These are phyloP conservation scores for Mucuna pruriens DNA, from an alignment of 306 rosid species.

Conservation along the genomic window DNA sequence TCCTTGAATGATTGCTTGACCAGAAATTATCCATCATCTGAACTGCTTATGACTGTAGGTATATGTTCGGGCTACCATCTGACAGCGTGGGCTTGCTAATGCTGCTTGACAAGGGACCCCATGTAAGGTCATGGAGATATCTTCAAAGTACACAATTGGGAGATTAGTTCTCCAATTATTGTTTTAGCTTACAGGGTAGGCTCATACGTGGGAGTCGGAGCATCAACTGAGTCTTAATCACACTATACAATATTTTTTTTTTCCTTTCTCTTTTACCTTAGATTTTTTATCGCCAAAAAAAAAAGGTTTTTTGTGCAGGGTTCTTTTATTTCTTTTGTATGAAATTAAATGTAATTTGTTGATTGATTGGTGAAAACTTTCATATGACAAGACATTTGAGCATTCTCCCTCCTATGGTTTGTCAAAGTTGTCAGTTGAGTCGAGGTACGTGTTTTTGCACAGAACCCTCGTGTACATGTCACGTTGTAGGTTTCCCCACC, in stretches of 20 bases:
- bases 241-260: not conserved
- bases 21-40: not conserved
- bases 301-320: conserved; percentile 49
- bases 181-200: conserved; percentile 33
- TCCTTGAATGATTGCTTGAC: conserved; percentile 26
- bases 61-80: conserved; percentile 68
- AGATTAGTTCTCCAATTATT: conserved; percentile 39
- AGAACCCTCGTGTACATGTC: conserved; percentile 48
- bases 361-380: conserved; percentile 51
- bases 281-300: conserved; percentile 55
- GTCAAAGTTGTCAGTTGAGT: conserved; percentile 48
- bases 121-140: conserved; percentile 75
- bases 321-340: conserved; percentile 52
- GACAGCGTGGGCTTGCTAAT: conserved; percentile 68
- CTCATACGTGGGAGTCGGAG: conserved; percentile 36
- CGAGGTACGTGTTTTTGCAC: conserved; percentile 40
- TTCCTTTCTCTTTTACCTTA: conserved; percentile 18
- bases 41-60: conserved; percentile 58
- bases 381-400: conserved; percentile 37
- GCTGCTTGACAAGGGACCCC: conserved; percentile 76
- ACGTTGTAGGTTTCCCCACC: conserved; percentile 40
- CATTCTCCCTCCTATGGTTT: conserved; percentile 32
- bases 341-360: conserved; percentile 48
- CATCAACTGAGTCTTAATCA: conserved; percentile 40
- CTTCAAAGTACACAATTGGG: conserved; percentile 66